phyloP scores from a whole-genome alignment of 2,329 filamentous ascomycete species.

The Lecanicillium sp. region DNA sequence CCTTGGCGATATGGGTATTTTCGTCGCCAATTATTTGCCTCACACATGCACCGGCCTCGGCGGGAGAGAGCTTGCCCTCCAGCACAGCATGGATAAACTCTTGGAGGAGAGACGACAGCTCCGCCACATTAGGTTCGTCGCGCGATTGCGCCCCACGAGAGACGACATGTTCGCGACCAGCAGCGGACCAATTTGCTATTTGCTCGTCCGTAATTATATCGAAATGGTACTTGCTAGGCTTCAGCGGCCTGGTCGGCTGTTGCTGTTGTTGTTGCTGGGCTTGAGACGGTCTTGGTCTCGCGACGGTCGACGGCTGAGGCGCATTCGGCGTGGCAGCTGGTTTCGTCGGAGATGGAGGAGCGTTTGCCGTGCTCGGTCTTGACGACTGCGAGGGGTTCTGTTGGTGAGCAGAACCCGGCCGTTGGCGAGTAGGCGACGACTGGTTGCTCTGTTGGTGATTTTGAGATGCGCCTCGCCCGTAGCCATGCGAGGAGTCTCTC shows the following conservation, averaged over 20 bases:
- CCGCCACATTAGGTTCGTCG: slow-evolving; percentile 60
- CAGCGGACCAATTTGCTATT: slow-evolving; percentile 60
- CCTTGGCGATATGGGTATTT: slow-evolving; percentile 42
- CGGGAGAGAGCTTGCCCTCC: slow-evolving; percentile 59
- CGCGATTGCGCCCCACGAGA: slow-evolving; percentile 59
- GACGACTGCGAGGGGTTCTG: background rate
- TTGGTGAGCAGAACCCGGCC: slow-evolving; percentile 8
- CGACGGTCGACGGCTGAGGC: slow-evolving; percentile 2
- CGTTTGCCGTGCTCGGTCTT: background rate
- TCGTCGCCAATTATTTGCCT: slow-evolving; percentile 65
- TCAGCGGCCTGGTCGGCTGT: slow-evolving; percentile 23
- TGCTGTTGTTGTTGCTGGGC: slow-evolving; percentile 18
- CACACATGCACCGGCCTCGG: slow-evolving; percentile 65
- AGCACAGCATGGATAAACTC: slow-evolving; percentile 75
- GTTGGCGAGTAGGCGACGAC: slow-evolving; percentile 11
- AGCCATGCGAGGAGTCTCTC: slow-evolving; percentile 43
- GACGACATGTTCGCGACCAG: slow-evolving; percentile 61
- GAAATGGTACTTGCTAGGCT: slow-evolving; percentile 58
- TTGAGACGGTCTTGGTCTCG: slow-evolving; percentile 15
- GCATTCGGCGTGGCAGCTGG: background rate
- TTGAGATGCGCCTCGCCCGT: slow-evolving; percentile 20
- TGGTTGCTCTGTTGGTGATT: slow-evolving; percentile 19
- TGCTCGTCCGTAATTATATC: slow-evolving; percentile 67
- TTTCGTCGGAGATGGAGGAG: slow-evolving; percentile 6
- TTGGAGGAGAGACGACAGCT: slow-evolving; percentile 70